Conservation (phyloP, 1,284 basidiomycete species). For the Polyporus tsugae region DNA sequence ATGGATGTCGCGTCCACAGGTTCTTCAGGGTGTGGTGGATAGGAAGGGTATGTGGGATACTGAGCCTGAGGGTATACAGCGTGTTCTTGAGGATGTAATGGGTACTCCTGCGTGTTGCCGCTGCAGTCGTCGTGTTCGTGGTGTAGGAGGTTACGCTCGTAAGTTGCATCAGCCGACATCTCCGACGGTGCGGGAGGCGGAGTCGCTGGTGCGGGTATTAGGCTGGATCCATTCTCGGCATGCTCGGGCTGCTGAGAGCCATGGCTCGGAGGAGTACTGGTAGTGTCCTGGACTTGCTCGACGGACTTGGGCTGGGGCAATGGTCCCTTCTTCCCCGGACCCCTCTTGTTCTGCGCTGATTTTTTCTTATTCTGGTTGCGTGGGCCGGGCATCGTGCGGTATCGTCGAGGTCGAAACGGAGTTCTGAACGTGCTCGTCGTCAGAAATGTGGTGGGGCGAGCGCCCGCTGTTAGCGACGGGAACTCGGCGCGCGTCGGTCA, state of each 20-base stretch:
- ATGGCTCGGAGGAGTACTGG: not conserved
- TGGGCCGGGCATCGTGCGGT: constrained; percentile 53
- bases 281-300: not conserved
- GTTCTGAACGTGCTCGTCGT: constrained; percentile 5
- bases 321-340: constrained; percentile 9
- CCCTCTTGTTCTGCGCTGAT: constrained; percentile 46
- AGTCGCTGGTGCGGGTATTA: constrained; percentile 8
- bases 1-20: constrained; percentile 23
- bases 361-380: constrained; percentile 54
- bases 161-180: not conserved
- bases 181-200: constrained; percentile 5
- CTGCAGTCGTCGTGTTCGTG: not conserved
- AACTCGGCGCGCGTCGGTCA: constrained; percentile 15
- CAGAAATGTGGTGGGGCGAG: not conserved
- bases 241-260: not conserved
- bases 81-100: not conserved
- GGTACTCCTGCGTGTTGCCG: not conserved
- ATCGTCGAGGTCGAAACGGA: not conserved
- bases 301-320: not conserved
- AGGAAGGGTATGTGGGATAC: not conserved
- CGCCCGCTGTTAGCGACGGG: not conserved
- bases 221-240: not conserved
- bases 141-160: not conserved
- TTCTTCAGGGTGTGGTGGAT: constrained; percentile 22
- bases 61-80: constrained; percentile 6